phyloP scores from a whole-genome alignment of 192 early-diverging fungal genomes.

The Linderina pennispora region DNA sequence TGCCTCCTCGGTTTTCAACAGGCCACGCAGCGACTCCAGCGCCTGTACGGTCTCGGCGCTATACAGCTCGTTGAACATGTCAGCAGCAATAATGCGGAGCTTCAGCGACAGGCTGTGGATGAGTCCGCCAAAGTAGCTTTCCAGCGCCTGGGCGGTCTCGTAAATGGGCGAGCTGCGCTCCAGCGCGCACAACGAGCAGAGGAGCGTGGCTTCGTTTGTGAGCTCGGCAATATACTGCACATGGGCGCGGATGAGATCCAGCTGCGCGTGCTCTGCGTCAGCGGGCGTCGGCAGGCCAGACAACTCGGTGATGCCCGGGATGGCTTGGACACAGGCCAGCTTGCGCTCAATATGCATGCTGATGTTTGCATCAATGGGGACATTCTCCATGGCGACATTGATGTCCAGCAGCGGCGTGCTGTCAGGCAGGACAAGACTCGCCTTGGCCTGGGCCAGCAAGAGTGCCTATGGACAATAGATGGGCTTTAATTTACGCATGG shows the following conservation, averaged over 20 bases:
- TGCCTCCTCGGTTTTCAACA: constrained; percentile 12
- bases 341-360: constrained; percentile 13
- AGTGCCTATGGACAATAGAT: too few species aligned
- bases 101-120: constrained; percentile 41
- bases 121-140: constrained; percentile 43
- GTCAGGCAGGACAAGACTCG: too few species aligned
- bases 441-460: too few species aligned
- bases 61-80: constrained; percentile 39
- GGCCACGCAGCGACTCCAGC: constrained; percentile 6
- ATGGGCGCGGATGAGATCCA: constrained; percentile 20
- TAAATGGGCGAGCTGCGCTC: constrained; percentile 16
- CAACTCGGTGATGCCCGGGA: constrained; percentile 9
- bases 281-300: not conserved
- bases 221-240: constrained; percentile 24
- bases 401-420: too few species aligned
- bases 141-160: constrained; percentile 24
- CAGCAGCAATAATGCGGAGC: constrained; percentile 22
- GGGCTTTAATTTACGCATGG: too few species aligned
- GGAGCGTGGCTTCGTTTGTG: constrained; percentile 12
- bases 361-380: too few species aligned
- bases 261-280: constrained; percentile 12
- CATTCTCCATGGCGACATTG: too few species aligned
- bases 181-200: constrained; percentile 15
- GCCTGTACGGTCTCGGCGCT: constrained; percentile 20
- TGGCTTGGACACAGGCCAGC: constrained; percentile 5